These are phyloP conservation scores for Vinca minor DNA, from an alignment of 257 asterid genomes.

Conservation along the genomic window DNA sequence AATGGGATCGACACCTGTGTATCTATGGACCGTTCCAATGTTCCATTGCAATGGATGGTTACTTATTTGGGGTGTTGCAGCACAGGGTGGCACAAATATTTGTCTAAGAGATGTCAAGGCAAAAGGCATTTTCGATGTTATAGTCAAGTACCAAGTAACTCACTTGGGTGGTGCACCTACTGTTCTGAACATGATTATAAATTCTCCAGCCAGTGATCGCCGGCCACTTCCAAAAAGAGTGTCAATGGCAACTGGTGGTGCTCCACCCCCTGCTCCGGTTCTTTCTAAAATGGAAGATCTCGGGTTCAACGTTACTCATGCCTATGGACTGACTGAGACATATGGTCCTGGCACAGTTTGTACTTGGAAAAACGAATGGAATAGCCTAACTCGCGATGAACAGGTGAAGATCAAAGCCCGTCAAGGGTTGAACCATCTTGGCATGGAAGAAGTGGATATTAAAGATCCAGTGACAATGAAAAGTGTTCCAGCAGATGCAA, in stretches of 20 bases:
- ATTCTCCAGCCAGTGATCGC: constrained; percentile 44
- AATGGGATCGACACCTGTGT: constrained; percentile 67
- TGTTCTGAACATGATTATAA: constrained; percentile 54
- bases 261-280: constrained; percentile 66
- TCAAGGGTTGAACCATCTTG: constrained; percentile 62
- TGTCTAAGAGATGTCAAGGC: constrained; percentile 68
- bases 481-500: constrained; percentile 56
- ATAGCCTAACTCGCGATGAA: constrained; percentile 24
- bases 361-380: constrained; percentile 64
- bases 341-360: constrained; percentile 77
- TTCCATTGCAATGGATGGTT: constrained; percentile 94
- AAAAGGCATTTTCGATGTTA: constrained; percentile 43
- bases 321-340: constrained; percentile 82
- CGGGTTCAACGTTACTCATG: constrained; percentile 71
- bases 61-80: constrained; percentile 79
- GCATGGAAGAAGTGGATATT: no score
- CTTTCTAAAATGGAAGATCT: constrained; percentile 43
- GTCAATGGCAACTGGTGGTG: constrained; percentile 65
- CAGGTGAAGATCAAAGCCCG: constrained; percentile 50
- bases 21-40: constrained; percentile 83
- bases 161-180: constrained; percentile 88
- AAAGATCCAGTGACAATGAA: constrained; percentile 44
- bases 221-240: constrained; percentile 16
- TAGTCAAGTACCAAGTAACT: constrained; percentile 47
- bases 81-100: constrained; percentile 78